Evolutionary conservation across 352 stramenopile species (phyloP), one percentile per base, ranked within the genome.

Genomic region (Globisporangium megalacanthum): DNA sequence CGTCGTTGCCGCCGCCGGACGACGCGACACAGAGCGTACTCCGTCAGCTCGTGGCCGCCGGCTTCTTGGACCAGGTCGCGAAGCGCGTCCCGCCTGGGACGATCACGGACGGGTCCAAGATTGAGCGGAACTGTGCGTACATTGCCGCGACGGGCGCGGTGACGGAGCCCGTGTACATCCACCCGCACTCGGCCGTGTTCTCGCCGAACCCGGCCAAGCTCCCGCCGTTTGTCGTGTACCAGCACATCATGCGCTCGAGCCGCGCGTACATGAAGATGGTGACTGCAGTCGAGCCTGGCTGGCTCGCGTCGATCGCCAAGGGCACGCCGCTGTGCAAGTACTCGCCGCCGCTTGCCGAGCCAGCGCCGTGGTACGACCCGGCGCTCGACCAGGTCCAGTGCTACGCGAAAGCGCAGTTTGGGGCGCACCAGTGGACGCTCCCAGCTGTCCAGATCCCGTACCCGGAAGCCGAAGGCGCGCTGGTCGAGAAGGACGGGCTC

Each of bases 251-350:
- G 72, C 81, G 81, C 42, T 88, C 83, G 4, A 81, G 73, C 15
- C 78, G 79, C 55, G 79, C 81, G 52, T 98, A 98, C 77, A 98
- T 99, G 92, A 97, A 94, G 61, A 98, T 88, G 61, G 96, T 99
- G 25, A 99, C 97, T 9, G 93, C 96, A 1, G 92, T 99, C 14
- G 97, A 99, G 60, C 90, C 94, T 6, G 83, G 97, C 65, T 99
- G 97, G 97, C 86, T 99, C 17, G 72, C 77, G n/a, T 73, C 73
- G 5, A 83, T 94, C n/a, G 82, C 72, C 10, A 79, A 87, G 60
- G 75, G 77, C 53, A 90, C 81, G 22, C 81, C 84, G 36, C 56
- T 94, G 50, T 92, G 82, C 60, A 78, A 75, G 47, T 91, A 85
- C 53, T 82, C 77, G 35, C 62, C 62, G 46, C 80, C 83, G 7